Conservation (phyloP, 2,329 filamentous ascomycete species). For the Colletotrichum siamense region DNA sequence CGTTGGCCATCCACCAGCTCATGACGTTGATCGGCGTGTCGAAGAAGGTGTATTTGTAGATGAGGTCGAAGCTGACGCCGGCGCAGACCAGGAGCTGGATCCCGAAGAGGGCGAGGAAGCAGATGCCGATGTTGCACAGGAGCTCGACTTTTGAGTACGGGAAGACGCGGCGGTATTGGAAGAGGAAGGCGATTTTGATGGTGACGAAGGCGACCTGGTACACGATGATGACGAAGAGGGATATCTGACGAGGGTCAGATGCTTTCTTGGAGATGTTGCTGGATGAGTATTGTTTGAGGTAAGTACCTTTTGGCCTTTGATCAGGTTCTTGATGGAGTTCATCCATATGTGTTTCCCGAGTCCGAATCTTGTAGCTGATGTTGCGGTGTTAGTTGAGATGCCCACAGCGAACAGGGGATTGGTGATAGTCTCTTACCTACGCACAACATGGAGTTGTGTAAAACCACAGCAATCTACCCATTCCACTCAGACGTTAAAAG, state of each 20-base stretch:
- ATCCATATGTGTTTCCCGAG: slow-evolving; percentile 21
- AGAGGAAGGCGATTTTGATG: slow-evolving; percentile 39
- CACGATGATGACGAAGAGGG: slow-evolving; percentile 29
- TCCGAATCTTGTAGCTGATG: slow-evolving; percentile 19
- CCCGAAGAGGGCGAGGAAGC: slow-evolving; percentile 16
- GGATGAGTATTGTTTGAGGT: fast-evolving
- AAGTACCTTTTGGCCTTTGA: slow-evolving; percentile 6
- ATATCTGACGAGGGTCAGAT: slow-evolving; percentile 25
- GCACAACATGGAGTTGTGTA: not conserved
- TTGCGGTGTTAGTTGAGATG: not conserved
- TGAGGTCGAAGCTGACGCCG: not conserved
- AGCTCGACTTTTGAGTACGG: slow-evolving; percentile 8
- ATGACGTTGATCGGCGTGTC: slow-evolving; percentile 2
- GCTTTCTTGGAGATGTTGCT: not conserved
- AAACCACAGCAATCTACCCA: not conserved
- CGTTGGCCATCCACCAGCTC: slow-evolving; percentile 15
- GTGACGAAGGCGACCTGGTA: slow-evolving; percentile 34
- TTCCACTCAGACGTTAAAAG: not conserved
- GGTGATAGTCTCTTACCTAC: not conserved
- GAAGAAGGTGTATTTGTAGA: not conserved
- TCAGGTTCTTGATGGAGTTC: not conserved
- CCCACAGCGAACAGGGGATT: fast-evolving
- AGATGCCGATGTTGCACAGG: slow-evolving; percentile 18
- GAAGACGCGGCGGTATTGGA: slow-evolving; percentile 41
- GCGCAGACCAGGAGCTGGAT: slow-evolving; percentile 6